phyloP scores from a whole-genome alignment of 2,329 filamentous ascomycete genomes.

The Sclerotinia spermophila region DNA sequence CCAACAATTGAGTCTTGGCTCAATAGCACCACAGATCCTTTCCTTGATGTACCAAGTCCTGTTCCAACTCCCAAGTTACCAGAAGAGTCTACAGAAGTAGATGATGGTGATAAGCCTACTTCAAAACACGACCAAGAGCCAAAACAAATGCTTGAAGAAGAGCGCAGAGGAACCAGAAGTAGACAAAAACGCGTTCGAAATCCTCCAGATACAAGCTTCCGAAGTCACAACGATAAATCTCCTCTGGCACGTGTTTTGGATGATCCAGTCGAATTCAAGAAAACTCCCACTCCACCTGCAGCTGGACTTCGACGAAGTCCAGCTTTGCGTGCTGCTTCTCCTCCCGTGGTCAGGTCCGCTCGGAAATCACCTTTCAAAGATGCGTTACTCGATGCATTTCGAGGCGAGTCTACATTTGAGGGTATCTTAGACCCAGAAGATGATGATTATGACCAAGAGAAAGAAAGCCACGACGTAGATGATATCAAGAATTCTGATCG shows the following conservation, averaged over 20 bases:
- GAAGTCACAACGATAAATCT: conserved; percentile 9
- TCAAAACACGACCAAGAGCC: conserved; percentile 21
- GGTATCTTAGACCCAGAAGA: conserved; percentile 23
- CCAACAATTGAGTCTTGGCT: conserved; percentile 65
- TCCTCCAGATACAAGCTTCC: conserved; percentile 24
- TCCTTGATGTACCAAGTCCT: conserved; percentile 45
- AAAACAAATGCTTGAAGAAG: conserved; percentile 20
- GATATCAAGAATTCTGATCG: conserved; percentile 17
- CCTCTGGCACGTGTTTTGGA: conserved; percentile 6
- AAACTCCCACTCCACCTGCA: conserved; percentile 29
- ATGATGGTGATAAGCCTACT: conserved; percentile 31
- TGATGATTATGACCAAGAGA: conserved; percentile 24
- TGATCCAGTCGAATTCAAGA: conserved; percentile 13
- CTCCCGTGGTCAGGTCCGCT: conserved; percentile 44
- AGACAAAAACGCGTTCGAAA: conserved; percentile 24
- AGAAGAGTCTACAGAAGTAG: conserved; percentile 32
- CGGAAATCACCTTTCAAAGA: conserved; percentile 54
- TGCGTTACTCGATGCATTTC: conserved; percentile 58
- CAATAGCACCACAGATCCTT: conserved; percentile 59
- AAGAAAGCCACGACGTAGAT: conserved; percentile 24
- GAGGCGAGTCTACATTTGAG: conserved; percentile 51
- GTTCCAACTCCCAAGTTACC: conserved; percentile 27
- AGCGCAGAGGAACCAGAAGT: conserved; percentile 9
- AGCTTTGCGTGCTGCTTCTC: conserved; percentile 50
- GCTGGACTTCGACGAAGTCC: conserved; percentile 51